Conservation (phyloP, 257 asterid species). For the Dorcoceras hygrometricum region DNA sequence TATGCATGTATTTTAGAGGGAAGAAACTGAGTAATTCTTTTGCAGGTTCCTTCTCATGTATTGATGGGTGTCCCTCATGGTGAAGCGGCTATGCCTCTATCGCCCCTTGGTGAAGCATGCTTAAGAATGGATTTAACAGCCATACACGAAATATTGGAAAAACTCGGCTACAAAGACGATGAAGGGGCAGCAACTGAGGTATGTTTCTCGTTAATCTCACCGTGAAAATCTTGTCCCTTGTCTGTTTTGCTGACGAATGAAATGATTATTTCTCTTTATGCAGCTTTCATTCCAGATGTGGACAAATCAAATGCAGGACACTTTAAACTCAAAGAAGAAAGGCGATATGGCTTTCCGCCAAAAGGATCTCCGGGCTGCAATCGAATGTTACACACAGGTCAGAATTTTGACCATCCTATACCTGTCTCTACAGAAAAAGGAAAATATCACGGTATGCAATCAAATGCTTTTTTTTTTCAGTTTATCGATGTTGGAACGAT, state of each 20-base stretch:
- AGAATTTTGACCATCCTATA: constrained; percentile 3
- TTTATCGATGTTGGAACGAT: constrained; percentile 69
- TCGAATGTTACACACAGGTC: constrained; percentile 64
- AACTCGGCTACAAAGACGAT: constrained; percentile 67
- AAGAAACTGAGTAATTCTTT: background rate
- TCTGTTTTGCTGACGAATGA: constrained; percentile 16
- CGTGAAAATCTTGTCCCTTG: background rate
- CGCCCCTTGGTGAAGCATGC: constrained; percentile 70
- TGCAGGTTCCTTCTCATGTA: constrained; percentile 59
- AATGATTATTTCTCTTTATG: background rate
- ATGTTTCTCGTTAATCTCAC: constrained; percentile 24
- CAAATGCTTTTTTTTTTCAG: constrained; percentile 28
- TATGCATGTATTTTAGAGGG: background rate
- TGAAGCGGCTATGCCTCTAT: constrained; percentile 40
- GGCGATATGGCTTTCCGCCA: constrained; percentile 64
- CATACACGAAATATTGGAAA: constrained; percentile 62
- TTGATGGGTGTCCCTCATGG: constrained; percentile 61
- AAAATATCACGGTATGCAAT: background rate
- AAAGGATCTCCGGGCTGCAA: constrained; percentile 52
- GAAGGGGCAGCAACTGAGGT: constrained; percentile 80
- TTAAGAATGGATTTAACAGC: constrained; percentile 67
- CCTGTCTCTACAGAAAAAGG: background rate
- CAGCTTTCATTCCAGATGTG: constrained; percentile 79
- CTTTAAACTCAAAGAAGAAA: constrained; percentile 63
- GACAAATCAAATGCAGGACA: constrained; percentile 78